A percentile compares a stretch with the other conserved stretches of the same genome.
These are phyloP conservation scores for Fusarium sp. DNA, from an alignment of 2,329 filamentous ascomycete species.

Conservation along the genomic window DNA sequence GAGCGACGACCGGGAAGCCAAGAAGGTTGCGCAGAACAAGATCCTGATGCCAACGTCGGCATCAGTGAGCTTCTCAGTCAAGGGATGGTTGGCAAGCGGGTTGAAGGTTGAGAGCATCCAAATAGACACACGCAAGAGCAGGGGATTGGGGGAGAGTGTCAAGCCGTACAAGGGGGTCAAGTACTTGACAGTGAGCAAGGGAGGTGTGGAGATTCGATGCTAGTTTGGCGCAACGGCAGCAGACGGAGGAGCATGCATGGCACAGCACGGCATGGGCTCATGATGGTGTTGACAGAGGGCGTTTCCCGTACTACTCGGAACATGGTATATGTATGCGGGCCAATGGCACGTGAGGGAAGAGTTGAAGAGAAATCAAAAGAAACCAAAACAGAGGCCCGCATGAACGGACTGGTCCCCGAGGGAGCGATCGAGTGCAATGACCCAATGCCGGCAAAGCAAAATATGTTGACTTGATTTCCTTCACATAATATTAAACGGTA, in stretches of 20 bases:
- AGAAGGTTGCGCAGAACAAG: slow-evolving; percentile 77
- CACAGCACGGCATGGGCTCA: slow-evolving; percentile 9
- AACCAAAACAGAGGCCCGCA: slow-evolving; percentile 13
- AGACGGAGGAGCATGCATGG: slow-evolving; percentile 8
- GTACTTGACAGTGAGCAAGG: slow-evolving; percentile 85
- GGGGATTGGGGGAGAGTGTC: slow-evolving; percentile 87
- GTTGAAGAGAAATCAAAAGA: slow-evolving; percentile 19
- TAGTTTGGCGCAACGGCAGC: slow-evolving; percentile 46
- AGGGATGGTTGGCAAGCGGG: slow-evolving; percentile 78
- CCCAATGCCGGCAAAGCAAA: slow-evolving; percentile 12
- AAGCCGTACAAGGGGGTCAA: slow-evolving; percentile 99
- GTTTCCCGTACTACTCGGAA: neutral
- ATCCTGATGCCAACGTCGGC: slow-evolving; percentile 86
- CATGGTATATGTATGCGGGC: slow-evolving; percentile 9
- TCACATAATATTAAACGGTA: slow-evolving; percentile 10
- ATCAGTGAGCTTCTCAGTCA: slow-evolving; percentile 79
- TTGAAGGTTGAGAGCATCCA: slow-evolving; percentile 78
- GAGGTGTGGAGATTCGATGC: slow-evolving; percentile 76
- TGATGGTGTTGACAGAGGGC: slow-evolving; percentile 13
- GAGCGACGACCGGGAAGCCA: slow-evolving; percentile 66
- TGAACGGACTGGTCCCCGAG: slow-evolving; percentile 28
- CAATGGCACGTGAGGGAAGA: slow-evolving; percentile 16
- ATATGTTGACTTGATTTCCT: neutral
- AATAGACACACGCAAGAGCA: slow-evolving; percentile 83
- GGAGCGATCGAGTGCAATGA: slow-evolving; percentile 30